These are phyloP conservation scores for Kuraishia molischiana DNA, from an alignment of 805 yeast genomes.

Conservation along the genomic window DNA sequence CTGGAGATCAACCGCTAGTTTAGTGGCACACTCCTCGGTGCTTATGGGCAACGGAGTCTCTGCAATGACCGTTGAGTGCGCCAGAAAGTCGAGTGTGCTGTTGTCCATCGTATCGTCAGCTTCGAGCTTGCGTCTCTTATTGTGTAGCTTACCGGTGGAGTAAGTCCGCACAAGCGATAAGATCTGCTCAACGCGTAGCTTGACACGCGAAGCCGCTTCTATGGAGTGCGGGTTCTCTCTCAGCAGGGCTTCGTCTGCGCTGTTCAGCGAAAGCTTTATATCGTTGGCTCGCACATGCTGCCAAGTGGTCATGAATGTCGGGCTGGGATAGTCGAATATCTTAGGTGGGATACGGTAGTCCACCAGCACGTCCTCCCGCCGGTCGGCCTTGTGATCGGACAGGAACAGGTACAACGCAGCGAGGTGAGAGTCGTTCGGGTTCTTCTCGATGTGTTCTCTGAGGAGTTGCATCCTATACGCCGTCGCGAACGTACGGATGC, in stretches of 20 bases:
- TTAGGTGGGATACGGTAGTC: neutral
- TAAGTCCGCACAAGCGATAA: neutral
- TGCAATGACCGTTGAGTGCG: neutral
- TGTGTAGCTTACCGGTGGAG: neutral
- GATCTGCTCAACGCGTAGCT: neutral
- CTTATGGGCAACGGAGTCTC: neutral
- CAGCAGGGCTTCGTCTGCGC: neutral
- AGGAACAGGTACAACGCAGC: slow-evolving; percentile 1
- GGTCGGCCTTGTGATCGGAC: neutral
- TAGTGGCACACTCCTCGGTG: neutral
- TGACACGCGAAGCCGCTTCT: neutral
- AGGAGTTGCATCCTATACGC: slow-evolving; percentile 11
- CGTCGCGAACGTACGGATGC: slow-evolving; percentile 10
- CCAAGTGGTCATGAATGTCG: neutral
- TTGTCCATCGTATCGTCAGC: neutral
- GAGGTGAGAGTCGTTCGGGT: slow-evolving; percentile 3
- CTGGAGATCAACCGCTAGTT: neutral
- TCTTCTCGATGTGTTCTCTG: slow-evolving; percentile 12
- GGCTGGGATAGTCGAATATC: neutral
- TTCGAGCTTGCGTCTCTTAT: neutral
- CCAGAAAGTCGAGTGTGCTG: neutral
- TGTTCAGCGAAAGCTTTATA: neutral
- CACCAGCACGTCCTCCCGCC: neutral
- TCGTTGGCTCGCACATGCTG: neutral
- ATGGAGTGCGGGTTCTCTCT: neutral